Conservation (phyloP, 148 eudicot genomes). For the Nepenthes gracilis region DNA sequence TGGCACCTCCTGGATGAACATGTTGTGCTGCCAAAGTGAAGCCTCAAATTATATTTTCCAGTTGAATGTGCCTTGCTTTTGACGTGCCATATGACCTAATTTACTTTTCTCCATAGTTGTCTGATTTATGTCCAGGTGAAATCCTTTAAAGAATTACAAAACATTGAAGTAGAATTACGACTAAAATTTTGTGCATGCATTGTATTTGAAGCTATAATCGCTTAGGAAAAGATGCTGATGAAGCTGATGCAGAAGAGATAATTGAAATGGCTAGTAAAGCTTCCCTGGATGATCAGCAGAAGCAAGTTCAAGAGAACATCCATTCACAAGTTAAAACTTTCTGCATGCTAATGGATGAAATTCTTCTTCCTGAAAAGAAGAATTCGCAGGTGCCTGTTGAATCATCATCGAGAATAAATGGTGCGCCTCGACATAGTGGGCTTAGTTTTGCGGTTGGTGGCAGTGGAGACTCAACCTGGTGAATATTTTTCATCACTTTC, state of each 20-base stretch:
- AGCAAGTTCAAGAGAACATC: conserved; percentile 79
- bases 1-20: too few species aligned
- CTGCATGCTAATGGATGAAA: conserved; percentile 59
- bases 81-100: too few species aligned
- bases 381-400: conserved; percentile 13
- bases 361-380: conserved; percentile 49
- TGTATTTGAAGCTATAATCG: conserved; percentile 59
- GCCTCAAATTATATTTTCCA: too few species aligned
- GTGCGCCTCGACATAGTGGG: conserved; percentile 50
- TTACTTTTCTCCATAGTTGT: too few species aligned
- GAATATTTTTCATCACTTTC: conserved; percentile 7
- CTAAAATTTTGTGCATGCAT: too few species aligned
- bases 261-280: conserved; percentile 79
- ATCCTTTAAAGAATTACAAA: too few species aligned
- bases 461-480: conserved; percentile 38
- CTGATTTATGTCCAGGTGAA: too few species aligned
- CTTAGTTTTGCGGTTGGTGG: conserved; percentile 76
- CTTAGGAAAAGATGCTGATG: conserved; percentile 69
- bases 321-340: conserved; percentile 58
- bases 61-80: too few species aligned
- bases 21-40: too few species aligned
- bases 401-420: conserved; percentile 16
- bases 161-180: too few species aligned
- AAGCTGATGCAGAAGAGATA: conserved; percentile 79
- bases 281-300: conserved; percentile 65